phyloP scores from a whole-genome alignment of 2,329 filamentous ascomycete species.

The Annulohypoxylon truncatum region DNA sequence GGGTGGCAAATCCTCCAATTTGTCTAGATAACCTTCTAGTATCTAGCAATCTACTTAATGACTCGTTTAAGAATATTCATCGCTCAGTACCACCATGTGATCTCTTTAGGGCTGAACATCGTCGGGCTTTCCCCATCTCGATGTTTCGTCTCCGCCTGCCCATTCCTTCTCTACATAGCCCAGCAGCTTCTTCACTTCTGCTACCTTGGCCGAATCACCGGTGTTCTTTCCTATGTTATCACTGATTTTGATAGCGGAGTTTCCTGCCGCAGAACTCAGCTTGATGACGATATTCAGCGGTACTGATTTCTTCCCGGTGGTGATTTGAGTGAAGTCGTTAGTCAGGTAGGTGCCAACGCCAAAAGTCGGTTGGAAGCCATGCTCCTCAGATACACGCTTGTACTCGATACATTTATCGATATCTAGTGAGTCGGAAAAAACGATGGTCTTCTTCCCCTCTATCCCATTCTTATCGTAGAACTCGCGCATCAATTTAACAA shows the following conservation, averaged over 20 bases:
- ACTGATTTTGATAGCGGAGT: slow-evolving; percentile 89
- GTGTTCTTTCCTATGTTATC: slow-evolving; percentile 96
- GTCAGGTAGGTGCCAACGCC: slow-evolving; percentile 96
- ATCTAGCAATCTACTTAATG: not conserved
- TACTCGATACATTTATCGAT: slow-evolving; percentile 92
- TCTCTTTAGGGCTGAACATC: slow-evolving; percentile 28
- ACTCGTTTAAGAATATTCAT: slow-evolving; percentile 3
- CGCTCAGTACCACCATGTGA: slow-evolving; percentile 2
- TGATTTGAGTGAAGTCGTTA: slow-evolving; percentile 85
- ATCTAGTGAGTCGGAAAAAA: slow-evolving; percentile 95
- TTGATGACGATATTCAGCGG: slow-evolving; percentile 99
- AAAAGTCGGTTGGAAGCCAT: slow-evolving; percentile 87
- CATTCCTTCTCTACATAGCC: slow-evolving; percentile 89
- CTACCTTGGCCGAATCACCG: slow-evolving; percentile 81
- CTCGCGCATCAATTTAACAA: slow-evolving; percentile 79
- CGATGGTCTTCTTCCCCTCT: slow-evolving; percentile 84
- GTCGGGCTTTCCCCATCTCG: slow-evolving; percentile 75
- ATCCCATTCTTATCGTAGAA: slow-evolving; percentile 85
- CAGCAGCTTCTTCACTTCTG: slow-evolving; percentile 84
- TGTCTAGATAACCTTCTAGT: not conserved
- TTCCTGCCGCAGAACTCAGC: slow-evolving; percentile 83
- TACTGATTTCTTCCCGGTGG: slow-evolving; percentile 82
- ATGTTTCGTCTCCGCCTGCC: slow-evolving; percentile 84
- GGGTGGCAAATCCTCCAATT: slow-evolving; percentile 4
- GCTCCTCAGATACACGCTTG: slow-evolving; percentile 82